A percentile compares a stretch with the other conserved stretches of the same genome.
Evolutionary conservation across 2,329 filamentous ascomycete species (phyloP).

Genomic region (Didymella arachidicola): DNA sequence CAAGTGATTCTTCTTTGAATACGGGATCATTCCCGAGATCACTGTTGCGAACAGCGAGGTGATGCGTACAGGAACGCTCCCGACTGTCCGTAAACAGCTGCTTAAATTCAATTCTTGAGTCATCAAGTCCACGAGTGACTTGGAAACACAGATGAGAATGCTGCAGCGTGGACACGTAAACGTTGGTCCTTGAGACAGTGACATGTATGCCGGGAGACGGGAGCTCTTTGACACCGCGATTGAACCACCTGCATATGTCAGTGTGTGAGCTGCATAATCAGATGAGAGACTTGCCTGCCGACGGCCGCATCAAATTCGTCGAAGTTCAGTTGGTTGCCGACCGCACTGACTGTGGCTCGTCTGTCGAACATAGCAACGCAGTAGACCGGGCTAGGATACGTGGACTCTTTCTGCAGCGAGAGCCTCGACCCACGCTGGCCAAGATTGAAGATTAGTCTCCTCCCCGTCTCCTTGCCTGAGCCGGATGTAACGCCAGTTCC

Average conservation of each 20-base stretch:
- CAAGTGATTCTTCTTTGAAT: slow-evolving; percentile 25
- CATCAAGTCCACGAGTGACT: slow-evolving; percentile 48
- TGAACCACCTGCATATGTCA: slow-evolving; percentile 49
- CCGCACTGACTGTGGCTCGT: slow-evolving; percentile 34
- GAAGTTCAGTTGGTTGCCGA: slow-evolving; percentile 39
- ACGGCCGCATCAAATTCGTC: slow-evolving; percentile 39
- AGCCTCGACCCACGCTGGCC: slow-evolving; percentile 57
- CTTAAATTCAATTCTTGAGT: slow-evolving; percentile 27
- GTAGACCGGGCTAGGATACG: slow-evolving; percentile 41
- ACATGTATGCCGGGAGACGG: slow-evolving; percentile 61
- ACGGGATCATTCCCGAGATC: not conserved
- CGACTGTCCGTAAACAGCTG: slow-evolving; percentile 43
- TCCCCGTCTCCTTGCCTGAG: slow-evolving; percentile 34
- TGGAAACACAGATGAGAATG: slow-evolving; percentile 62
- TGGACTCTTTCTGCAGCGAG: slow-evolving; percentile 54
- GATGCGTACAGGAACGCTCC: slow-evolving; percentile 37
- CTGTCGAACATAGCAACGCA: slow-evolving; percentile 41
- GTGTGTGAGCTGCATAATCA: not conserved
- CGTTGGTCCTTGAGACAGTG: slow-evolving; percentile 54
- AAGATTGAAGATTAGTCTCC: slow-evolving; percentile 42
- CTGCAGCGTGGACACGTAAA: slow-evolving; percentile 63
- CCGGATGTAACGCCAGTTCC: slow-evolving; percentile 53
- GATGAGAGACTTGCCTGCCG: slow-evolving; percentile 27
- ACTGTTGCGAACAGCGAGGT: slow-evolving; percentile 32
- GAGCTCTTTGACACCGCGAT: slow-evolving; percentile 50